Evolutionary conservation across 352 stramenopile species (phyloP).

Genomic region (Aphanomyces astaci): DNA sequence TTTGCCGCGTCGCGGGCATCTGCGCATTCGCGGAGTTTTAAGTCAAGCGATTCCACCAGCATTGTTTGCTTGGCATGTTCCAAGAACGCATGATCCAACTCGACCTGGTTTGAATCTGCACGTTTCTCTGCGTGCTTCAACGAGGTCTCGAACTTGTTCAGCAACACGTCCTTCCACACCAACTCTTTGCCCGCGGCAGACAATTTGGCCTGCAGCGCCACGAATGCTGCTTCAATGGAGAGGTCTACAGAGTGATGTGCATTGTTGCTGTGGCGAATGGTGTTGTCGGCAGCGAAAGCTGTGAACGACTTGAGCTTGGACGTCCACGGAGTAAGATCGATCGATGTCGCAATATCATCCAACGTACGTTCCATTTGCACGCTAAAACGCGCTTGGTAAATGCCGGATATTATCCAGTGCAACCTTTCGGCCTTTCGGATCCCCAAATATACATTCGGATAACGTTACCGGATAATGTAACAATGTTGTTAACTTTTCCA

Average conservation of each 20-base stretch:
- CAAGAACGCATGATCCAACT: neutral
- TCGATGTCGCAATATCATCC: neutral
- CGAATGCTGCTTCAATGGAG: neutral
- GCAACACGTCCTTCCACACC: neutral
- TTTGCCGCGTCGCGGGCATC: neutral
- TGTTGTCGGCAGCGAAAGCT: neutral
- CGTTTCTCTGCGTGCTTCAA: neutral
- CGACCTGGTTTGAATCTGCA: neutral
- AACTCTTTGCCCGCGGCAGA: neutral
- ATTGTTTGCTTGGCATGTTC: constrained; percentile 1
- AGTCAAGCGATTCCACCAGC: neutral
- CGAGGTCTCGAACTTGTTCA: neutral
- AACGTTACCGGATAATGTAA: neutral
- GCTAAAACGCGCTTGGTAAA: too few species aligned
- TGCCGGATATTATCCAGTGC: neutral
- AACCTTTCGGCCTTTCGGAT: neutral
- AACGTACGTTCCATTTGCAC: neutral
- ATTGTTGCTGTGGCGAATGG: too few species aligned
- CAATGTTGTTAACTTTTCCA: too few species aligned
- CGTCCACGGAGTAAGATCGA: neutral
- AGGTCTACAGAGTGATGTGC: too few species aligned
- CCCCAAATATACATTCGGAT: neutral
- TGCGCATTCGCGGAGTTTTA: neutral
- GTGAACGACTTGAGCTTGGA: neutral
- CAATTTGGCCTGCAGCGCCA: neutral